A percentile compares a stretch with the other conserved stretches of the same genome.
These are phyloP conservation scores for Amaranthus palmeri DNA, from an alignment of 148 eudicot species.

Conservation along the genomic window DNA sequence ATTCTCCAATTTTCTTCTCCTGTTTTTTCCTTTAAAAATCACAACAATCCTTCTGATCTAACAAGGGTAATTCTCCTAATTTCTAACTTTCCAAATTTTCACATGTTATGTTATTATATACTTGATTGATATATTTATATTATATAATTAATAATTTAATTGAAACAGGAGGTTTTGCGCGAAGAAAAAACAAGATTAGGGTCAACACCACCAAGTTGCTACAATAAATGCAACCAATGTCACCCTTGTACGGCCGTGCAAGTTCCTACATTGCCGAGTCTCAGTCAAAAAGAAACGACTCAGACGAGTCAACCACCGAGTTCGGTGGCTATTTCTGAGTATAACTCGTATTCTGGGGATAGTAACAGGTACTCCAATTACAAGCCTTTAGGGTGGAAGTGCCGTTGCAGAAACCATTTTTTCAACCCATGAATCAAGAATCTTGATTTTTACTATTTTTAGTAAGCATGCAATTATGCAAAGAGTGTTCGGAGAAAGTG, in stretches of 20 bases:
- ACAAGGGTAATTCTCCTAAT: slow-evolving; percentile 30
- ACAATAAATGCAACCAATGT: slow-evolving; percentile 92
- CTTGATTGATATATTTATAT: neutral
- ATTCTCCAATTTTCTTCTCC: slow-evolving; percentile 34
- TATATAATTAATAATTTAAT: neutral
- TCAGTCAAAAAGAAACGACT: slow-evolving; percentile 24
- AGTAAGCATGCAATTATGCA: neutral
- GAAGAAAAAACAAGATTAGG: slow-evolving; percentile 83
- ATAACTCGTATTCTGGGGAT: slow-evolving; percentile 25
- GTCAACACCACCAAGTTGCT: slow-evolving; percentile 89
- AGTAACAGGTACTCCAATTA: slow-evolving; percentile 70
- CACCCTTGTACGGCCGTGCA: slow-evolving; percentile 91
- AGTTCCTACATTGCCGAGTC: slow-evolving; percentile 60
- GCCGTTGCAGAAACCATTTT: slow-evolving; percentile 58
- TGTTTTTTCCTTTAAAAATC: slow-evolving; percentile 24
- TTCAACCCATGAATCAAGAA: slow-evolving; percentile 53
- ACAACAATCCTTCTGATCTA: slow-evolving; percentile 26
- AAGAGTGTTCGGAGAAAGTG: no score
- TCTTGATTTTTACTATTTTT: neutral
- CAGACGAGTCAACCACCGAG: slow-evolving; percentile 3
- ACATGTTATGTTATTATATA: neutral
- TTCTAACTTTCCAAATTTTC: neutral
- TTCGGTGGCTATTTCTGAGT: neutral
- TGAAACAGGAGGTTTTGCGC: slow-evolving; percentile 37
- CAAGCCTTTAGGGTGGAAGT: slow-evolving; percentile 96